Conservation (phyloP, 2,329 filamentous ascomycete species). For the Cryphonectria radicalis region DNA sequence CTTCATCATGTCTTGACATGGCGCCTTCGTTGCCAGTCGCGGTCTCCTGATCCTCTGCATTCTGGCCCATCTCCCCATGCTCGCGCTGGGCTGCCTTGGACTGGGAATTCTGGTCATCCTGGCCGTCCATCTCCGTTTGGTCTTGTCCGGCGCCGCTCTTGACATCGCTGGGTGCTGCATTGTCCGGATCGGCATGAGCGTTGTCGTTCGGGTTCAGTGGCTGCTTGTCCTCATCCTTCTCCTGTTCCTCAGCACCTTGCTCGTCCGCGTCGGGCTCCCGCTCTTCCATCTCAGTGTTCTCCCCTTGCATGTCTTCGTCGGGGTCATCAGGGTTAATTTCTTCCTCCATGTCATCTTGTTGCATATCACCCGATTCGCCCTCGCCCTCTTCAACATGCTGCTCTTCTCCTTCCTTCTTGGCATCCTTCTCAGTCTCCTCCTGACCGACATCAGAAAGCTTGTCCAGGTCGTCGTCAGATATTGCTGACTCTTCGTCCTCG, state of each 20-base stretch:
- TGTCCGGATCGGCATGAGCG: constrained; percentile 60
- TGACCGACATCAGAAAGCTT: constrained; percentile 51
- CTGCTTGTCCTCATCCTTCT: constrained; percentile 45
- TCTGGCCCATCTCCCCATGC: constrained; percentile 68
- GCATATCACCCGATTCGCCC: constrained; percentile 24
- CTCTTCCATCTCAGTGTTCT: constrained; percentile 31
- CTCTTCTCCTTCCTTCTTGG: constrained; percentile 36
- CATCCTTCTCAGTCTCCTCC: constrained; percentile 31
- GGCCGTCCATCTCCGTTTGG: constrained; percentile 60
- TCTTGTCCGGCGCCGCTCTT: constrained; percentile 70
- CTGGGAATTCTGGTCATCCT: constrained; percentile 59
- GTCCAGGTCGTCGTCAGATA: constrained; percentile 37
- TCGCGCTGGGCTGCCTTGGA: constrained; percentile 67
- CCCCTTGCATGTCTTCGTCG: constrained; percentile 27
- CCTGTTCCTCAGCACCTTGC: constrained; percentile 45
- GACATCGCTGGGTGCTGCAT: constrained; percentile 65
- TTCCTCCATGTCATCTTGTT: constrained; percentile 73
- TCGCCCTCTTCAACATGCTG: constrained; percentile 51
- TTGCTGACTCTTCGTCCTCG: constrained; percentile 28
- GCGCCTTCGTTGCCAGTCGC: constrained; percentile 66
- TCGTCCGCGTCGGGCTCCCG: constrained; percentile 38
- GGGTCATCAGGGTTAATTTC: constrained; percentile 33
- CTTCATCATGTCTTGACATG: constrained; percentile 51
- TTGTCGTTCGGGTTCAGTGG: constrained; percentile 49
- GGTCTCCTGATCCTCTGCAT: constrained; percentile 65